phyloP scores from a whole-genome alignment of 2,329 filamentous ascomycete species.

The Hypoxylon sp. region DNA sequence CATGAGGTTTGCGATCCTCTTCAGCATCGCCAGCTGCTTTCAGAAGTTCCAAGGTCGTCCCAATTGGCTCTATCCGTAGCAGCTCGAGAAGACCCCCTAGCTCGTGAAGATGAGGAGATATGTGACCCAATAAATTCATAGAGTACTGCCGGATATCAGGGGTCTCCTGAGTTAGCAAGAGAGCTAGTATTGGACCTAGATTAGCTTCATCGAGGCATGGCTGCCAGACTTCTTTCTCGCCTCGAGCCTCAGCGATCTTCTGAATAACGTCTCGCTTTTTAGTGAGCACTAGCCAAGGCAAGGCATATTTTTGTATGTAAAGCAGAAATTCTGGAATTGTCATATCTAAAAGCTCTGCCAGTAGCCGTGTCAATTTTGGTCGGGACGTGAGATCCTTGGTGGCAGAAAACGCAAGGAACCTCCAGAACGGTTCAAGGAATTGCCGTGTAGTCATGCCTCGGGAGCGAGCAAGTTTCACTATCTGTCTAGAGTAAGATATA shows the following conservation, averaged over 20 bases:
- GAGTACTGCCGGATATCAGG: constrained; percentile 73
- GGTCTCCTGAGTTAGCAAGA: constrained; percentile 70
- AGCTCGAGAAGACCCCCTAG: constrained; percentile 76
- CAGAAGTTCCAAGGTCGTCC: constrained; percentile 83
- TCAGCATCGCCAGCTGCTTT: constrained; percentile 80
- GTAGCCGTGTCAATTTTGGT: constrained; percentile 83
- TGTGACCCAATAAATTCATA: constrained; percentile 75
- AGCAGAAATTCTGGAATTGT: constrained; percentile 80
- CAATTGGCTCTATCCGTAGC: constrained; percentile 79
- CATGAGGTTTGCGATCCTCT: constrained; percentile 67
- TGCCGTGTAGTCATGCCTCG: constrained; percentile 72
- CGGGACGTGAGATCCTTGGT: constrained; percentile 84
- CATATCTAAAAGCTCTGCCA: constrained; percentile 85
- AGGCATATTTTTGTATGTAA: constrained; percentile 81
- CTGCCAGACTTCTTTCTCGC: constrained; percentile 73
- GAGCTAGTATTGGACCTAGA: constrained; percentile 68
- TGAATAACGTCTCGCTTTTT: constrained; percentile 83
- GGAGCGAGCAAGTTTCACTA: constrained; percentile 78
- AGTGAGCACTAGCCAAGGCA: constrained; percentile 87
- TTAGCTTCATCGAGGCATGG: constrained; percentile 69
- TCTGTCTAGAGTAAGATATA: constrained; percentile 47
- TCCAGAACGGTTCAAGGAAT: constrained; percentile 90
- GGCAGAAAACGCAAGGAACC: constrained; percentile 82
- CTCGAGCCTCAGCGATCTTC: constrained; percentile 82
- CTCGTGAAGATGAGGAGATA: constrained; percentile 78